Evolutionary conservation across 768 basidiomycete genomes (phyloP), one percentile per base, ranked within the genome.

Genomic region (Macrolepiota fuliginosa): DNA sequence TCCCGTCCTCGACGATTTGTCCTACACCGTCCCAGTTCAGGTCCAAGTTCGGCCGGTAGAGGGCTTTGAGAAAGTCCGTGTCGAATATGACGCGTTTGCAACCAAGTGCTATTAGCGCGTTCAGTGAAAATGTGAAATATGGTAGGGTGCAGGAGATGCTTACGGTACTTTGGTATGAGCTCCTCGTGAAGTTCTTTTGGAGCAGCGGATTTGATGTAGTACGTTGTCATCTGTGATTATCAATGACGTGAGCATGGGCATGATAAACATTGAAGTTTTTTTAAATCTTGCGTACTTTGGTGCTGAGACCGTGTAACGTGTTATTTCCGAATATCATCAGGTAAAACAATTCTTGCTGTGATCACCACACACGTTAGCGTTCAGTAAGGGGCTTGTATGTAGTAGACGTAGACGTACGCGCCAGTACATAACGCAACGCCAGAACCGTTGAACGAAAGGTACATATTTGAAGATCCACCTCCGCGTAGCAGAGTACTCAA

Each of bases 1-100:
- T 71, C 1, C 82, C 82, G 55, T 77, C 72, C 58, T 78, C 73
- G 9, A 71, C 69, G 42, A 82, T 73, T 6, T 66, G 65, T 15
- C 74, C 70, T 22, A 83, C 76, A 0, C 73, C 77, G 11, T 76
- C 75, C 71, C 74, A 81, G 17, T 74, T 72, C 19, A 86, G 67
- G 1, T 72, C 63, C 9, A 86, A 72, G 68, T 87, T 85, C 4
- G 77, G 71, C 4, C 72, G 75, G 60, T 81, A 74, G 27, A 86
- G 70, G 10, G 76, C 66, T 24, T 71, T 62, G 35, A 86, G 74
- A 65, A 79, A 86, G 17, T 74, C 74, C 0, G 79, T 73, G 65
- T 87, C 81, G 58, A 80, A 73, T 5, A 86, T 73, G 12, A 84
- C 66, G 15, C 86, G 81, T 68, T 82, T 85, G 66, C 84, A 86